phyloP scores from a whole-genome alignment of 371 early-diverging fungal genomes.

The Rhizopus arrhizus region DNA sequence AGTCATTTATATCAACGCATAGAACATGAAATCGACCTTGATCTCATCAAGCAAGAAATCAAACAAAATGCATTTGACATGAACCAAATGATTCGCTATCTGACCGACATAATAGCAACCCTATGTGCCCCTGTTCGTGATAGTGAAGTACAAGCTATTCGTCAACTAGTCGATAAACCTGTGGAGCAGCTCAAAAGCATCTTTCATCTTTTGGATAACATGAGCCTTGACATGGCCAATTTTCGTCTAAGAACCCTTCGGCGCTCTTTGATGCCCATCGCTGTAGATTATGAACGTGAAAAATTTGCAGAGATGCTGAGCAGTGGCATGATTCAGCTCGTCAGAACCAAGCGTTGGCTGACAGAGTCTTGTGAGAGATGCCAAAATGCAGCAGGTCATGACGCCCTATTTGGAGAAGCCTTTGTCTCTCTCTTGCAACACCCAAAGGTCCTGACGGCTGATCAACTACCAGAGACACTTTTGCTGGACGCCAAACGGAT shows the following conservation, averaged over 20 bases:
- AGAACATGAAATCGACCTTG: conserved; percentile 59
- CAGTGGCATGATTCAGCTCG: conserved; percentile 46
- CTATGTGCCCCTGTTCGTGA: conserved; percentile 82
- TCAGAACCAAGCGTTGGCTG: conserved; percentile 63
- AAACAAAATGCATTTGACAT: conserved; percentile 52
- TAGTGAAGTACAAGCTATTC: conserved; percentile 50
- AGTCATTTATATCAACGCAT: conserved; percentile 45
- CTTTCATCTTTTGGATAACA: conserved; percentile 58
- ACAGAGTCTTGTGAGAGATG: conserved; percentile 36
- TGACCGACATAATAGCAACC: conserved; percentile 58
- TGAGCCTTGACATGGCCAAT: conserved; percentile 79
- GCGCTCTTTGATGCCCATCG: conserved; percentile 65
- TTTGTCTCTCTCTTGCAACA: conserved; percentile 58
- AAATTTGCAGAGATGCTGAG: conserved; percentile 60
- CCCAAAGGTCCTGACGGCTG: conserved; percentile 13
- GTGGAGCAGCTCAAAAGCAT: conserved; percentile 13
- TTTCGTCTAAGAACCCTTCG: conserved; percentile 63
- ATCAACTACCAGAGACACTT: conserved; percentile 70
- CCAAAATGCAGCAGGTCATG: conserved; percentile 34
- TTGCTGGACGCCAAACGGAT: conserved; percentile 66
- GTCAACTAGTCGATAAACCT: conserved; percentile 2
- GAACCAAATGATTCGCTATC: conserved; percentile 40
- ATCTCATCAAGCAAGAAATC: conserved; percentile 63
- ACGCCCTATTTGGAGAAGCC: conserved; percentile 64
- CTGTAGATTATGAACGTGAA: conserved; percentile 69